A percentile compares a stretch with the other conserved stretches of the same genome.
Conservation (phyloP, 805 yeast species). For the Dipodascus albidus region DNA sequence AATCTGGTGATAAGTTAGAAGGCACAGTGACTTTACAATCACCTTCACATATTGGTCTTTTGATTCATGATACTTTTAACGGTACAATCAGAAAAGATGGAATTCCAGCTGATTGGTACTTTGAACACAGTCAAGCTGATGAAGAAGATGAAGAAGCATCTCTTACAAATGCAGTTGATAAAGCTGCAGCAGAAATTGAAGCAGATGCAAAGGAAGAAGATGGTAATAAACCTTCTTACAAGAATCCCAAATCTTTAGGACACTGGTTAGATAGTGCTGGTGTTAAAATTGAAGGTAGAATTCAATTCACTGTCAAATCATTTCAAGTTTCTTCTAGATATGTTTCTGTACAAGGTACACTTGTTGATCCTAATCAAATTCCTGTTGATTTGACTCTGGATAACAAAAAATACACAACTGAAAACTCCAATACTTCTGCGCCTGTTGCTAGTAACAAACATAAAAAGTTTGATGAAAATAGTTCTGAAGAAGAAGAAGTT, state of each 20-base stretch:
- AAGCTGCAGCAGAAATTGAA: constrained; percentile 7
- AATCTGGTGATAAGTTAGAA: constrained; percentile 73
- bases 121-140: constrained; percentile 69
- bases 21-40: constrained; percentile 89
- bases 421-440: constrained; percentile 26
- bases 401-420: constrained; percentile 52
- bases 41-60: constrained; percentile 85
- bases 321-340: constrained; percentile 63
- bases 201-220: constrained; percentile 5
- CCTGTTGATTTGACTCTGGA: constrained; percentile 47
- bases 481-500: background rate
- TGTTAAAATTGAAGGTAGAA: constrained; percentile 67
- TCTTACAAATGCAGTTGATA: constrained; percentile 10
- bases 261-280: constrained; percentile 78
- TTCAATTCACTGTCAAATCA: constrained; percentile 61
- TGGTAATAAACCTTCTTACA: constrained; percentile 16
- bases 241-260: constrained; percentile 50
- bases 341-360: constrained; percentile 81
- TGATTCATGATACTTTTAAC: constrained; percentile 88
- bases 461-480: background rate
- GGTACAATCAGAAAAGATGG: constrained; percentile 78
- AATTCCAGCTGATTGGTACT: constrained; percentile 81
- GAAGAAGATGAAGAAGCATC: constrained; percentile 24
- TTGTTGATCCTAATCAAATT: constrained; percentile 34
- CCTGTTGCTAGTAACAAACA: background rate